Evolutionary conservation across 2,329 filamentous ascomycete species (phyloP).

Genomic region (Ophioceras dolichostomum): DNA sequence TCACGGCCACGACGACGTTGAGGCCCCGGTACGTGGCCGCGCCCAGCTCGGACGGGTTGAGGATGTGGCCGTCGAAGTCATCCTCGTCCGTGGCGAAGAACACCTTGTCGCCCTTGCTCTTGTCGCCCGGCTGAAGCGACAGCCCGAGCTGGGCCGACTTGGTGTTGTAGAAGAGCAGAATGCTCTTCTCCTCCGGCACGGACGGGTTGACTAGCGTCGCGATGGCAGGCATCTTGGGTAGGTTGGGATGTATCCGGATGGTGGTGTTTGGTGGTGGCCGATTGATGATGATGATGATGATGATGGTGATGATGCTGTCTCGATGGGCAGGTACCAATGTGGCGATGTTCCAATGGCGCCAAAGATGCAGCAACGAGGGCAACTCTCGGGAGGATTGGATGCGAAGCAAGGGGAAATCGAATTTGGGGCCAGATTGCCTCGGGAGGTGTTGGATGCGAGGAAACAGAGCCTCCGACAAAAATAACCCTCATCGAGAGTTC

Average conservation of each 20-base stretch:
- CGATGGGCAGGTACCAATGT: no score
- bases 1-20: neutral
- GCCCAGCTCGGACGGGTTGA: neutral
- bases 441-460: no score
- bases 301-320: no score
- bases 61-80: neutral
- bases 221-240: neutral
- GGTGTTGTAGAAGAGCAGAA: conserved; percentile 1
- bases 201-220: neutral
- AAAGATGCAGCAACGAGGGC: no score
- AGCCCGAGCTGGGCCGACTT: neutral
- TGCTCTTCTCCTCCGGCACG: neutral
- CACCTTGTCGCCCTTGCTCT: neutral
- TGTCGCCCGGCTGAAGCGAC: neutral
- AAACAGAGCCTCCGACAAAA: no score
- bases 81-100: neutral
- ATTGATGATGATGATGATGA: no score
- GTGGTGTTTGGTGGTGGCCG: neutral
- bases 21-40: neutral
- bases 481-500: no score
- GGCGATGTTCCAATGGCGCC: no score
- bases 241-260: no score
- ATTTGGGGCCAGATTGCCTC: no score
- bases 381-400: no score
- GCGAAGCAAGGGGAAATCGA: no score